Evolutionary conservation across 2,329 filamentous ascomycete genomes (phyloP).

Genomic region (Trichoderma hamatum): DNA sequence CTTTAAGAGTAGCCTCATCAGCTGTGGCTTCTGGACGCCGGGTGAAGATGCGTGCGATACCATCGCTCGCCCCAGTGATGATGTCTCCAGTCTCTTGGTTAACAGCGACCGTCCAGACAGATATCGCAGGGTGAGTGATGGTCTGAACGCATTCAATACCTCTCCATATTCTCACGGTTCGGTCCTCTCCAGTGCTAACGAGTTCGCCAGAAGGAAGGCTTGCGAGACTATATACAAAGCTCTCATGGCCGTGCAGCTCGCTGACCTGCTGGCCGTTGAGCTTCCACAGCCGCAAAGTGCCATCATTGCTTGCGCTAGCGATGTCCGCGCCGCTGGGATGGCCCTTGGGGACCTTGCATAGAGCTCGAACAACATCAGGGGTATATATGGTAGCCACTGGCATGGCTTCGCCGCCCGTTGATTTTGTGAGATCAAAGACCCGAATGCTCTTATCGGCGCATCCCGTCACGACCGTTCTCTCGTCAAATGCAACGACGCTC

Average conservation of each 20-base stretch:
- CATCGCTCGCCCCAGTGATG: slow-evolving; percentile 89
- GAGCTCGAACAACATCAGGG: slow-evolving; percentile 82
- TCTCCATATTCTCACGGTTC: slow-evolving; percentile 89
- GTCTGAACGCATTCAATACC: slow-evolving; percentile 85
- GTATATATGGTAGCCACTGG: slow-evolving; percentile 62
- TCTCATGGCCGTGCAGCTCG: slow-evolving; percentile 85
- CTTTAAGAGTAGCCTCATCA: slow-evolving; percentile 65
- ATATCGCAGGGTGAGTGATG: slow-evolving; percentile 95
- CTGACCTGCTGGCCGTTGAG: slow-evolving; percentile 74
- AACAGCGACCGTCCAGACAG: slow-evolving; percentile 90
- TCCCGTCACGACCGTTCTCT: slow-evolving; percentile 81
- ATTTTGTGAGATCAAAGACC: slow-evolving; percentile 72
- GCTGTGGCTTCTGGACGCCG: slow-evolving; percentile 71
- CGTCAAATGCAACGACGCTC: slow-evolving; percentile 85
- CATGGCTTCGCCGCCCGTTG: slow-evolving; percentile 58
- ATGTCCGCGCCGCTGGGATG: slow-evolving; percentile 88
- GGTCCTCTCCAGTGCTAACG: slow-evolving; percentile 89
- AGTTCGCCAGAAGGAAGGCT: slow-evolving; percentile 81
- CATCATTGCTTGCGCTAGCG: slow-evolving; percentile 92
- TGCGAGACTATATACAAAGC: slow-evolving; percentile 88
- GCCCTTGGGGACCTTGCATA: slow-evolving; percentile 75
- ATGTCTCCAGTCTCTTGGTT: slow-evolving; percentile 85
- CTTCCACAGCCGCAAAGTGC: slow-evolving; percentile 84
- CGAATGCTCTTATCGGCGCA: slow-evolving; percentile 90
- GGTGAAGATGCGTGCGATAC: slow-evolving; percentile 81